Evolutionary conservation across 495 filamentous ascomycete genomes (phyloP).

Genomic region (Neurospora tetraspora): DNA sequence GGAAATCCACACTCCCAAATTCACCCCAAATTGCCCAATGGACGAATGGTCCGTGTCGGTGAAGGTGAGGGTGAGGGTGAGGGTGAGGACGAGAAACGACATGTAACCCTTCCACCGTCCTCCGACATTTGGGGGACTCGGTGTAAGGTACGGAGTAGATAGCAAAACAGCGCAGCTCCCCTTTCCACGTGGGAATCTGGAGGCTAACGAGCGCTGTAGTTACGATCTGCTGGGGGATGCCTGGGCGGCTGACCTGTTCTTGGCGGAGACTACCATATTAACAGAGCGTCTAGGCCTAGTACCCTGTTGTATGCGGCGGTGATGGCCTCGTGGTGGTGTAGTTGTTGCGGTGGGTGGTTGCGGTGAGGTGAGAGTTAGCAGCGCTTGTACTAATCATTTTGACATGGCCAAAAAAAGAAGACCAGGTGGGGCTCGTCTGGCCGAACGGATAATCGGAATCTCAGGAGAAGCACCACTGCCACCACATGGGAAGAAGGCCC

Average conservation of each 20-base stretch:
- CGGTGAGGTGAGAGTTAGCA: background rate
- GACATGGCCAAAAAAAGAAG: background rate
- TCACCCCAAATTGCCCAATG: background rate
- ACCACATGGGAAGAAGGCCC: background rate
- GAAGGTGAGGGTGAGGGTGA: background rate
- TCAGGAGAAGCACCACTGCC: background rate
- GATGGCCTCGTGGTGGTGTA: background rate
- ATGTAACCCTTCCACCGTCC: background rate
- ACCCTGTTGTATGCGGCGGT: background rate
- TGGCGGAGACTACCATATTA: background rate
- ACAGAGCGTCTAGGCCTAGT: background rate
- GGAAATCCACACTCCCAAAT: background rate
- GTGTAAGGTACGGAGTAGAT: background rate
- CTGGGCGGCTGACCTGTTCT: background rate
- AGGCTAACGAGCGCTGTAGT: background rate
- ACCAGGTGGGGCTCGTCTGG: background rate
- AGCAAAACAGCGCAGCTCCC: background rate
- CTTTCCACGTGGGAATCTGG: background rate
- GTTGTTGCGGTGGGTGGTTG: background rate
- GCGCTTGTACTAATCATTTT: background rate
- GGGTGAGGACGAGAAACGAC: background rate
- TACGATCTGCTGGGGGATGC: background rate
- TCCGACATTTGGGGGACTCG: background rate
- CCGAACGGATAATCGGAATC: background rate
- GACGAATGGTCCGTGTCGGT: background rate